Percentiles rank a stretch among this genome's conserved stretches.
These are phyloP conservation scores for Lactifluus subvellereus DNA, from an alignment of 768 basidiomycete species.

Conservation along the genomic window DNA sequence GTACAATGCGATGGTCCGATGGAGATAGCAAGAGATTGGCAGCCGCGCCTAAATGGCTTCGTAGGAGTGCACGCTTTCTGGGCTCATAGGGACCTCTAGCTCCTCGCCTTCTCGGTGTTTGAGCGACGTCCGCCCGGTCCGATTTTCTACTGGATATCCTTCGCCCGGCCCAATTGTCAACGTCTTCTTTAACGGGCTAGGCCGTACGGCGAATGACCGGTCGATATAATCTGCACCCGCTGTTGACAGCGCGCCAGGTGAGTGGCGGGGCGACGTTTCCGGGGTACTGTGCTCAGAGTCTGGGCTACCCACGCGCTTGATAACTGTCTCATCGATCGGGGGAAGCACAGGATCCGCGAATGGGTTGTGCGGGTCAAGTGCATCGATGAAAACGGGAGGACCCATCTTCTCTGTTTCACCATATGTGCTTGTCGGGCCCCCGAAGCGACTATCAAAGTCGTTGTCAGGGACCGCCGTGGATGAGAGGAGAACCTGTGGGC, in stretches of 20 bases:
- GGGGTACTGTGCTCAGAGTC: background rate
- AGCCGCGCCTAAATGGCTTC: background rate
- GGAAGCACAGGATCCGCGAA: conserved; percentile 8
- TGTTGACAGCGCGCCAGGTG: background rate
- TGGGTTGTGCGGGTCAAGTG: background rate
- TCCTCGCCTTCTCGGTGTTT: conserved; percentile 4
- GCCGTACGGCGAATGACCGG: background rate
- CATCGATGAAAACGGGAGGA: background rate
- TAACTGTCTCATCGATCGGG: background rate
- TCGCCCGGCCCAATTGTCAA: background rate
- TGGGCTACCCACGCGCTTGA: background rate
- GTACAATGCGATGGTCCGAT: background rate
- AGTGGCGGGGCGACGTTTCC: background rate
- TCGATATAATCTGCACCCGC: background rate
- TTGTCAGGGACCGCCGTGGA: background rate
- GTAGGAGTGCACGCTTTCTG: background rate
- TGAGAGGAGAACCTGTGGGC: conserved; percentile 1
- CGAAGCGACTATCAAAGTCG: conserved; percentile 2
- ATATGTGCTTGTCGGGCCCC: background rate
- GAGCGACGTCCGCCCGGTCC: background rate
- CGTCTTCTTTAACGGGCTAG: background rate
- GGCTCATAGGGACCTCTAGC: background rate
- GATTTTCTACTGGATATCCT: background rate
- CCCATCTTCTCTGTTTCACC: background rate
- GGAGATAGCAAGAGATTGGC: background rate